phyloP scores from a whole-genome alignment of 306 rosid genomes.

The Begonia peltatifolia region DNA sequence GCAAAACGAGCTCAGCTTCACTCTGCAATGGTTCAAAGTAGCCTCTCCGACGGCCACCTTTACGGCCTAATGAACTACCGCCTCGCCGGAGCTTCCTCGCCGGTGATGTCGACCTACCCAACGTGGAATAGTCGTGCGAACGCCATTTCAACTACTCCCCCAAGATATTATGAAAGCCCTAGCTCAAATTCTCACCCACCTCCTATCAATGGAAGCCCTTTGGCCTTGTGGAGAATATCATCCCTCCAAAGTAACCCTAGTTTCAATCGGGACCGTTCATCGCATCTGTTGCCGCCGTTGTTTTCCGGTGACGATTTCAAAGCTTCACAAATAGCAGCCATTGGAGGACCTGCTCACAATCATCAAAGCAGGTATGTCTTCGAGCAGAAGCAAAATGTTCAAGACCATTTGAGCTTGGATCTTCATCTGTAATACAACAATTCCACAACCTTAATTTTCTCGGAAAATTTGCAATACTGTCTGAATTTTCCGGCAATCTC shows the following conservation, averaged over 20 bases:
- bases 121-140: constrained; percentile 26
- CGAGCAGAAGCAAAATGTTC: constrained; percentile 31
- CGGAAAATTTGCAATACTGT: neutral
- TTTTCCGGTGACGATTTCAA: constrained; percentile 39
- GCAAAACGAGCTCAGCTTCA: constrained; percentile 87
- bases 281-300: constrained; percentile 37
- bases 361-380: constrained; percentile 35
- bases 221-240: constrained; percentile 65
- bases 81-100: constrained; percentile 18
- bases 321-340: constrained; percentile 13
- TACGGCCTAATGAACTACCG: constrained; percentile 58
- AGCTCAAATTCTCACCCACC: constrained; percentile 26
- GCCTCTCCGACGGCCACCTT: constrained; percentile 43
- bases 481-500: neutral
- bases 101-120: constrained; percentile 24
- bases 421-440: constrained; percentile 57
- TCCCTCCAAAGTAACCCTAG: constrained; percentile 30
- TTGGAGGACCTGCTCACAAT: constrained; percentile 16
- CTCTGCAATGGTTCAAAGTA: constrained; percentile 48
- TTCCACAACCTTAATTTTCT: constrained; percentile 7
- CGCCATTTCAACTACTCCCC: neutral
- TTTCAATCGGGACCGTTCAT: constrained; percentile 35
- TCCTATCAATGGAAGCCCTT: constrained; percentile 59
- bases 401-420: constrained; percentile 82
- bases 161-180: constrained; percentile 34